Percentiles rank a stretch among this genome's conserved stretches.
These are phyloP conservation scores for Eugenia klotzschiana DNA, from an alignment of 441 rosid genomes.

Conservation along the genomic window DNA sequence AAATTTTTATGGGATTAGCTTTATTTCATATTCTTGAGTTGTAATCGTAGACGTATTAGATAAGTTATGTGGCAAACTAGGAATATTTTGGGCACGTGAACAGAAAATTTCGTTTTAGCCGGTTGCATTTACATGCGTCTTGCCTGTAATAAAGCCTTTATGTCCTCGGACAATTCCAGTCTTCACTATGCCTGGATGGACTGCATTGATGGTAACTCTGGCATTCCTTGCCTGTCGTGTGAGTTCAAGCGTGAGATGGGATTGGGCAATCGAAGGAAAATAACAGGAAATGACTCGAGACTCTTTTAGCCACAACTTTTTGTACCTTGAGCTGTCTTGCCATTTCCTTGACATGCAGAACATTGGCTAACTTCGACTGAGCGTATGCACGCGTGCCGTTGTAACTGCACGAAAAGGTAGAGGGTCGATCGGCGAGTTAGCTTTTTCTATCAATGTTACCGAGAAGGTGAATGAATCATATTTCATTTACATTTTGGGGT, in stretches of 20 bases:
- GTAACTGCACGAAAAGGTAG: conserved; percentile 26
- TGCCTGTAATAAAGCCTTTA: conserved; percentile 70
- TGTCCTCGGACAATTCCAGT: conserved; percentile 85
- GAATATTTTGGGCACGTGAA: neutral
- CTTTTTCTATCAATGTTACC: neutral
- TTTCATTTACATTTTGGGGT: conserved; percentile 44
- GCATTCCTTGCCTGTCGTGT: conserved; percentile 57
- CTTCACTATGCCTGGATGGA: conserved; percentile 89
- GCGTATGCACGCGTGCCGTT: conserved; percentile 76
- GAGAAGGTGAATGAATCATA: neutral
- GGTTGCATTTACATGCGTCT: neutral
- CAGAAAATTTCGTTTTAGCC: neutral
- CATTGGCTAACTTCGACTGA: conserved; percentile 67
- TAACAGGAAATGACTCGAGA: neutral
- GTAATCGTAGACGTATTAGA: neutral
- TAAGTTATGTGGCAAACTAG: neutral
- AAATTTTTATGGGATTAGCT: neutral
- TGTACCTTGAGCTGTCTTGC: conserved; percentile 59
- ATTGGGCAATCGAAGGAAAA: neutral
- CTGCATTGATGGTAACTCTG: conserved; percentile 63
- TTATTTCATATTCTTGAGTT: neutral
- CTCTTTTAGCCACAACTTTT: neutral
- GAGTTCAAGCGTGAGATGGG: neutral
- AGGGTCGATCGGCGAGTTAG: neutral
- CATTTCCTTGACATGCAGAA: conserved; percentile 73